Conservation (phyloP, 2,329 filamentous ascomycete genomes). For the Fusarium bulbicola region DNA sequence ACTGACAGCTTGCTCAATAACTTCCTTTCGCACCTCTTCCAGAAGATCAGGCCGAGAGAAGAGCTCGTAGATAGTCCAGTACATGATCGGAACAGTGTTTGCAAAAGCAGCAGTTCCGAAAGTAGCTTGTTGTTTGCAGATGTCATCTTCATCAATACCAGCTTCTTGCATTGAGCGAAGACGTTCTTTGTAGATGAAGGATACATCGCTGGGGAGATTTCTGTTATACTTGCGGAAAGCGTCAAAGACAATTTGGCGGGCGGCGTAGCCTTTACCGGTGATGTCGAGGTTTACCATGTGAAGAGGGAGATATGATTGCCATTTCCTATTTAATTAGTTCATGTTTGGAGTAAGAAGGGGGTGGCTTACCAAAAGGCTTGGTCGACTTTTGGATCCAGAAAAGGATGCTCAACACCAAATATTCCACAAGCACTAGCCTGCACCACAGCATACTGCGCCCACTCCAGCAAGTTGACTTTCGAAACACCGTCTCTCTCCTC, state of each 20-base stretch:
- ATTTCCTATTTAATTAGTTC: constrained; percentile 3
- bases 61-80: constrained; percentile 30
- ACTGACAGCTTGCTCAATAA: constrained; percentile 2
- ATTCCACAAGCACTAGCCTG: constrained; percentile 35
- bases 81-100: constrained; percentile 25
- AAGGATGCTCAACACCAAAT: constrained; percentile 28
- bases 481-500: not conserved
- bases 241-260: constrained; percentile 27
- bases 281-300: constrained; percentile 24
- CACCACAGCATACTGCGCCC: constrained; percentile 19
- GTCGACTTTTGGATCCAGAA: constrained; percentile 22
- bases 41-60: constrained; percentile 23
- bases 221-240: constrained; percentile 28
- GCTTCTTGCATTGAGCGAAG: constrained; percentile 4
- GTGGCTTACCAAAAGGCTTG: constrained; percentile 24
- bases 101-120: constrained; percentile 27
- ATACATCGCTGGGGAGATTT: constrained; percentile 18
- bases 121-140: constrained; percentile 24
- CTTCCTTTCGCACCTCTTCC: constrained; percentile 15
- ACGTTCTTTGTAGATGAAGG: constrained; percentile 17
- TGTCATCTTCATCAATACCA: constrained; percentile 23
- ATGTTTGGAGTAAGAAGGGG: not conserved
- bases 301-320: constrained; percentile 24
- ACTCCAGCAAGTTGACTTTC: not conserved
- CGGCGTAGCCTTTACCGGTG: constrained; percentile 22